Conservation (phyloP, 306 rosid genomes). For the Argentina anserina region DNA sequence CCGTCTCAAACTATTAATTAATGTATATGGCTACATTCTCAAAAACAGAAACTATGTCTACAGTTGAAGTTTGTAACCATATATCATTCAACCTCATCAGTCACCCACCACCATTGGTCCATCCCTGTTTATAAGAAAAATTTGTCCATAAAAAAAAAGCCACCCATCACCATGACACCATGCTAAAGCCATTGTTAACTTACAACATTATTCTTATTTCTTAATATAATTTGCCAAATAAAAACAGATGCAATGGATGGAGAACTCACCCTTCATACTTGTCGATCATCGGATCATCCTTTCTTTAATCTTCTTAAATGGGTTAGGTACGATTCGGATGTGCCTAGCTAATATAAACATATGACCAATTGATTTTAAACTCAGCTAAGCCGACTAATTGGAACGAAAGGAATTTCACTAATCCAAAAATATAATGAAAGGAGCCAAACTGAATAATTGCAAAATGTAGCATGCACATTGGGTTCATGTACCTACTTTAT, state of each 20-base stretch:
- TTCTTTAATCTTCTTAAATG: background rate
- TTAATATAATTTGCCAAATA: background rate
- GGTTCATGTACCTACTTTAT: background rate
- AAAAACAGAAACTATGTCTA: too few species aligned
- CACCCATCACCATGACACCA: too few species aligned
- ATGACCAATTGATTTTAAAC: background rate
- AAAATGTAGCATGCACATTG: background rate
- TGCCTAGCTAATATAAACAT: background rate
- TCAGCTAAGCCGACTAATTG: slow-evolving; percentile 6
- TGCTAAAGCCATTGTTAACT: background rate
- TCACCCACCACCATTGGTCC: background rate
- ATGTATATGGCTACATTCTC: too few species aligned
- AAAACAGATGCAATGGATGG: background rate
- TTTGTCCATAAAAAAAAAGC: too few species aligned
- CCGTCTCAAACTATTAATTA: too few species aligned
- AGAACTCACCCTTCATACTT: background rate
- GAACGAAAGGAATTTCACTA: background rate
- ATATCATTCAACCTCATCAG: background rate
- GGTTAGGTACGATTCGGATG: background rate
- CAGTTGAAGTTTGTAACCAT: background rate
- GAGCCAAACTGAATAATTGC: background rate
- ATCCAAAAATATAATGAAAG: background rate
- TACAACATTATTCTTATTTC: background rate
- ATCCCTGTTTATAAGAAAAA: too few species aligned
- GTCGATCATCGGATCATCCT: background rate